Percentiles rank a stretch among this genome's conserved stretches.
Conservation (phyloP, 176 grass and related monocot genomes). For the Cenchrus purpureus region DNA sequence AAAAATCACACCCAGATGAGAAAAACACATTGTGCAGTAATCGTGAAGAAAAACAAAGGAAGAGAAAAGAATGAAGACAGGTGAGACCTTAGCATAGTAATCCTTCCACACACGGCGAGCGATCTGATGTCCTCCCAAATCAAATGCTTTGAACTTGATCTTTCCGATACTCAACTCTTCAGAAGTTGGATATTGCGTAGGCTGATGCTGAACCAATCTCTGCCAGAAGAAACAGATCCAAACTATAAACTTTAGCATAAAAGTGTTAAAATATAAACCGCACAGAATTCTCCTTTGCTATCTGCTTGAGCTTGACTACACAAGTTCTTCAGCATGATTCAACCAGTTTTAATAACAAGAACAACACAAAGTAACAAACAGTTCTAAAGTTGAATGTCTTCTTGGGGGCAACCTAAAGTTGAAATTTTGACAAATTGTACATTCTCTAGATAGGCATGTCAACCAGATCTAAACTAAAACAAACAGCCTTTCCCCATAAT, state of each 20-base stretch:
- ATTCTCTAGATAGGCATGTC: conserved; percentile 8
- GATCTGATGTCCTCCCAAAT: conserved; percentile 94
- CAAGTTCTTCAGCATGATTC: not conserved
- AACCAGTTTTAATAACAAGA: not conserved
- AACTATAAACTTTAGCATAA: conserved; percentile 25
- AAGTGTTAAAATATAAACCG: conserved; percentile 5
- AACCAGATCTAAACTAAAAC: conserved; percentile 18
- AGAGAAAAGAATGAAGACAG: conserved; percentile 3
- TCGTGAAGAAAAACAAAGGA: not conserved
- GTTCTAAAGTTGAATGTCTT: not conserved
- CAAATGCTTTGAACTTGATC: conserved; percentile 94
- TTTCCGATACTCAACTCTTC: conserved; percentile 85
- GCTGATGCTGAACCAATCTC: conserved; percentile 93
- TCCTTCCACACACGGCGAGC: conserved; percentile 96
- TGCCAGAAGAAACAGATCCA: conserved; percentile 42
- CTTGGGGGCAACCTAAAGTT: not conserved
- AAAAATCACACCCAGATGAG: not conserved
- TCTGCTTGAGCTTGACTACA: conserved; percentile 1
- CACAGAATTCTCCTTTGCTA: not conserved
- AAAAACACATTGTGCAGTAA: not conserved
- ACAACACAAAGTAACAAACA: conserved; percentile 5
- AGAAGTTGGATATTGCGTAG: conserved; percentile 86
- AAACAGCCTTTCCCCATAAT: not conserved
- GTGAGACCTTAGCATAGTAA: conserved; percentile 85
- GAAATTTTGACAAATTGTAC: not conserved